phyloP scores from a whole-genome alignment of 305 asterid genomes.

The Solanum hybrid region DNA sequence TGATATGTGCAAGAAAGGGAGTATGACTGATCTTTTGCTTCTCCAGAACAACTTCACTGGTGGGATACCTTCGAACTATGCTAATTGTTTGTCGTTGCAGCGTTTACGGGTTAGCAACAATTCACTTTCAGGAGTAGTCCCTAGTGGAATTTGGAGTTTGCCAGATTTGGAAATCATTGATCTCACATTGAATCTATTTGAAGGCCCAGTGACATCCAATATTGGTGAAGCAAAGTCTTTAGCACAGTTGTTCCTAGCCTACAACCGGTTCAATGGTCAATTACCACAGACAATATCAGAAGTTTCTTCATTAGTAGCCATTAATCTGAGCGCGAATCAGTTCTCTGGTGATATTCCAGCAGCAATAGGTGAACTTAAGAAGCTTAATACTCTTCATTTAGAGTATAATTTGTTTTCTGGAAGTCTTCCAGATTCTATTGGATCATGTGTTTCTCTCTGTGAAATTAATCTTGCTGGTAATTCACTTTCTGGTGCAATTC shows the following conservation, averaged over 20 bases:
- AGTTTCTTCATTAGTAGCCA: conserved; percentile 22
- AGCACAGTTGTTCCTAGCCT: conserved; percentile 23
- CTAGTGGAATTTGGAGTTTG: conserved; percentile 31
- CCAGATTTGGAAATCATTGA: conserved; percentile 23
- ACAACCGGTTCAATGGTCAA: conserved; percentile 26
- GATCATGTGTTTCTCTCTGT: conserved; percentile 24
- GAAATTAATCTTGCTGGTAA: conserved; percentile 27
- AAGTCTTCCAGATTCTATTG: conserved; percentile 26
- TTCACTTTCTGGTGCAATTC: conserved; percentile 25
- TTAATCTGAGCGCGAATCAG: conserved; percentile 20
- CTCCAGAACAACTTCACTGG: conserved; percentile 28
- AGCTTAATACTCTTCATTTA: conserved; percentile 19
- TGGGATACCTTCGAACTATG: conserved; percentile 22
- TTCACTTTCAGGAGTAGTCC: conserved; percentile 33
- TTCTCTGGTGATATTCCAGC: conserved; percentile 28
- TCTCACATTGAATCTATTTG: conserved; percentile 24
- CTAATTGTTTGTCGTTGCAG: conserved; percentile 18
- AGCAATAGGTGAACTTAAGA: conserved; percentile 19
- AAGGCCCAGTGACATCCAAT: conserved; percentile 25
- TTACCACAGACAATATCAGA: conserved; percentile 26
- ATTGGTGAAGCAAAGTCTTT: conserved; percentile 31
- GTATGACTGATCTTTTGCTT: conserved; percentile 11
- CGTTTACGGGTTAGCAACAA: conserved; percentile 30
- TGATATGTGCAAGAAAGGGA: conserved; percentile 28
- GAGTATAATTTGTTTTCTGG: conserved; percentile 27